Base-by-base conservation (phyloP, 768 basidiomycete genomes). In the Tylopilus sp. region DNA sequence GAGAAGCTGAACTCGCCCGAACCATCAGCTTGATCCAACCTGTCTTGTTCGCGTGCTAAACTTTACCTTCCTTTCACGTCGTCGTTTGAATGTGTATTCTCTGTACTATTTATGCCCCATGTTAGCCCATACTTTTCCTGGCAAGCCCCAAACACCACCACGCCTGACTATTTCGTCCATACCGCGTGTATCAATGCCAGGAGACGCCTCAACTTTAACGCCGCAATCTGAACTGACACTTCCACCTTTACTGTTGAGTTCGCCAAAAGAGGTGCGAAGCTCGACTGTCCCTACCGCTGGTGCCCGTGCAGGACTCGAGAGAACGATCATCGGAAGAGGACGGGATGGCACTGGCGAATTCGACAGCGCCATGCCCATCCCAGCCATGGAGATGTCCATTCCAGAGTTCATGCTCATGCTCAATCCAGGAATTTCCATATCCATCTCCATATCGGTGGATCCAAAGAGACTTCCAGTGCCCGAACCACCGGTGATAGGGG, bases 141-240 rank as follows among this genome's bases (percentile, higher is more conserved):
- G 74, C 48, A 92, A 63, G 5, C 87, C 82, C 50, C 89, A 76
- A 10, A 79, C 71, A 7, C 89, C 89, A 4, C 89, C 89, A 16
- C 90, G 76, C 43, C 90, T 76, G 56, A 83, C 80, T 33, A 83
- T 75, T 63, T 92, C 88, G 59, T 89, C 88, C 63, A 91, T 69
- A 22, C 72, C 73, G 31, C 81, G 78, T 10, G 71, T 65, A 50
- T 82, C 78, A 43, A 84, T 53, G 52, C 82, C 83, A 29, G 71
- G 67, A 3, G 55, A 49, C 17, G 61, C 55, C 48, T 66, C 64
- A 25, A 67, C 54, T 36, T 52, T 59, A 24, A 72, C 34, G n/a
- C 60, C 56, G 30, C 59, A 67, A 45, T 63, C 64, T 42, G 57
- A 50, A 19, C 54, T 46, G 29, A 28, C 29, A n/a, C 45, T 47